These are phyloP conservation scores for Myochromella boudieri DNA, from an alignment of 768 basidiomycete species.

Conservation along the genomic window DNA sequence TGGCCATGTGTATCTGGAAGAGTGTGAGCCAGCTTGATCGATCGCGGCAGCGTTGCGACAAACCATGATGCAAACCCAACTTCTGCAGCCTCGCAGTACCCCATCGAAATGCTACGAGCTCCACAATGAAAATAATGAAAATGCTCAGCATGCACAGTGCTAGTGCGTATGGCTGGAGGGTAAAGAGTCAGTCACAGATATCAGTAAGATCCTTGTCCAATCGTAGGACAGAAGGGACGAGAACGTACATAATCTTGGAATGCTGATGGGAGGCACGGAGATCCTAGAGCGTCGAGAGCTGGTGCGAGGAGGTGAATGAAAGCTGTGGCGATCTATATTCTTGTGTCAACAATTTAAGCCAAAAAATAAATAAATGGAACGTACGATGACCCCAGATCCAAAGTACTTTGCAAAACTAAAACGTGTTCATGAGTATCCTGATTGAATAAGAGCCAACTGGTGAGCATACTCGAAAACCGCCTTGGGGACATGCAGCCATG, in stretches of 20 bases:
- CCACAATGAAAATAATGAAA: constrained; percentile 81
- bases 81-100: constrained; percentile 71
- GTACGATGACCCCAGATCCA: constrained; percentile 84
- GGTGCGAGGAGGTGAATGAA: constrained; percentile 84
- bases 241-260: constrained; percentile 77
- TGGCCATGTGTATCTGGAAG: constrained; percentile 68
- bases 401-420: constrained; percentile 84
- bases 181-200: not conserved
- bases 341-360: constrained; percentile 5
- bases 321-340: constrained; percentile 76
- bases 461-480: constrained; percentile 65
- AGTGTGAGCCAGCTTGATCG: constrained; percentile 2
- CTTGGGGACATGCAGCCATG: constrained; percentile 56
- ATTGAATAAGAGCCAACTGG: not conserved
- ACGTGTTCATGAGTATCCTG: not conserved
- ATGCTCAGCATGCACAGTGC: constrained; percentile 81
- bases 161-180: constrained; percentile 71
- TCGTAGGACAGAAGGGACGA: not conserved
- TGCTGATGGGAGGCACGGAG: constrained; percentile 62
- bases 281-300: constrained; percentile 67
- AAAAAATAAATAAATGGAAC: constrained; percentile 24
- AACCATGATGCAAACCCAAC: constrained; percentile 65
- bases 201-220: not conserved
- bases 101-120: constrained; percentile 85
- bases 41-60: constrained; percentile 17